Evolutionary conservation across 176 grass and related monocot genomes (phyloP).

Genomic region (Zoysia pacifica): DNA sequence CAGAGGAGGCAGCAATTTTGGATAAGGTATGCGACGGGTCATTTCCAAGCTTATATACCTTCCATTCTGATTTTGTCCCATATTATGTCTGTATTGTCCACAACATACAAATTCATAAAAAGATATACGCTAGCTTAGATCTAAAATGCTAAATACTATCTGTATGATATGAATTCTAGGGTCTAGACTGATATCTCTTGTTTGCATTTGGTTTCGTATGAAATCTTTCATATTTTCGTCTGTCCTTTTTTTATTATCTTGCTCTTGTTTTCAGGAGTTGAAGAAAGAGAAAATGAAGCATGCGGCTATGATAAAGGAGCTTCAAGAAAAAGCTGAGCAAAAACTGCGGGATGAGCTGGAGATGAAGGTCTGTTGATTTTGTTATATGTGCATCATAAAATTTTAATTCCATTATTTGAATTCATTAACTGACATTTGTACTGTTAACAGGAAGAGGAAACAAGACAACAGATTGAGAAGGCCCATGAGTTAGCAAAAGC

Average conservation of each 20-base stretch:
- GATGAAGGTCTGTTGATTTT: constrained; percentile 57
- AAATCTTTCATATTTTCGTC: not conserved
- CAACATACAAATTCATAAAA: not conserved
- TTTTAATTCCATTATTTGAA: not conserved
- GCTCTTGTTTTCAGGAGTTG: constrained; percentile 64
- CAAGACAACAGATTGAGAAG: constrained; percentile 66
- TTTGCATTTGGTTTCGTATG: constrained; percentile 15
- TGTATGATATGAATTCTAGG: not conserved
- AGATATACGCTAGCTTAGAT: not conserved
- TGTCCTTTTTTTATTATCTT: constrained; percentile 36
- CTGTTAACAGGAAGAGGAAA: constrained; percentile 74
- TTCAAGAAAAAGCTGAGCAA: constrained; percentile 77
- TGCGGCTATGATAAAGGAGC: constrained; percentile 58
- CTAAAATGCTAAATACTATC: not conserved
- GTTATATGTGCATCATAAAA: not conserved
- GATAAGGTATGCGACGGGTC: constrained; percentile 58
- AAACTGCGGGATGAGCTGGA: constrained; percentile 71
- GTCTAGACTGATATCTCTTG: constrained; percentile 21
- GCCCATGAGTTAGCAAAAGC: constrained; percentile 79
- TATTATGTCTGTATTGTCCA: too few relatives aligned
- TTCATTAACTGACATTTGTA: constrained; percentile 20
- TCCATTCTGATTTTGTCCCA: too few relatives aligned
- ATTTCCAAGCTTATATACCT: too few relatives aligned
- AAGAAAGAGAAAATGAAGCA: constrained; percentile 81
- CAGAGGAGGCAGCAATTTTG: constrained; percentile 87